phyloP scores from a whole-genome alignment of 2,329 filamentous ascomycete species.

The Ophiostoma tasmaniense region DNA sequence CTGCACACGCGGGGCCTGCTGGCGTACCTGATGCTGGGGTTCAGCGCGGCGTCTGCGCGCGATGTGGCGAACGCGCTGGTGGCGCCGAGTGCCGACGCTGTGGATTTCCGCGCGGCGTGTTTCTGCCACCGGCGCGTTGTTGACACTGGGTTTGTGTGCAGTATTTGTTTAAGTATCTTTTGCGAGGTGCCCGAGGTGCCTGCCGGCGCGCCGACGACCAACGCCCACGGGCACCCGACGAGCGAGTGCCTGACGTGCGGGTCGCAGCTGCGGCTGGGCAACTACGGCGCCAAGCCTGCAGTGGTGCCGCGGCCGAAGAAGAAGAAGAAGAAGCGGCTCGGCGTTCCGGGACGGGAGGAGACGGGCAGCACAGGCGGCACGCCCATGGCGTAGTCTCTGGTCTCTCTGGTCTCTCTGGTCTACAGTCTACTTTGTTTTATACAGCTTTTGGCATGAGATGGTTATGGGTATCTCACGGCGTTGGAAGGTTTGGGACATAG shows the following conservation, averaged over 20 bases:
- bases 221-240: slow-evolving; percentile 26
- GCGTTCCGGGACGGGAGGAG: slow-evolving; percentile 46
- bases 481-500: neutral
- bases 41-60: slow-evolving; percentile 36
- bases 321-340: slow-evolving; percentile 59
- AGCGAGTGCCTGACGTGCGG: slow-evolving; percentile 76
- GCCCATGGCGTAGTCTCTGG: slow-evolving; percentile 30
- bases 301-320: slow-evolving; percentile 64
- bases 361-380: slow-evolving; percentile 54
- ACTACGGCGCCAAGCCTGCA: slow-evolving; percentile 68
- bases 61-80: slow-evolving; percentile 43
- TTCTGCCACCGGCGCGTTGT: slow-evolving; percentile 92
- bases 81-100: slow-evolving; percentile 70
- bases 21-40: slow-evolving; percentile 91
- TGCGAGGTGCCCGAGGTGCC: slow-evolving; percentile 48
- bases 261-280: slow-evolving; percentile 64
- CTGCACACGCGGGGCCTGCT: slow-evolving; percentile 60
- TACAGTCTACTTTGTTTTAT: neutral
- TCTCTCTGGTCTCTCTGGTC: neutral
- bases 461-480: neutral
- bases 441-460: neutral
- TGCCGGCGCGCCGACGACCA: neutral
- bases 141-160: slow-evolving; percentile 90
- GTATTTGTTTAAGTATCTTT: slow-evolving; percentile 91
- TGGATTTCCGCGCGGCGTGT: slow-evolving; percentile 96